phyloP scores from a whole-genome alignment of 257 asterid genomes.

The Craterostigma plantagineum region DNA sequence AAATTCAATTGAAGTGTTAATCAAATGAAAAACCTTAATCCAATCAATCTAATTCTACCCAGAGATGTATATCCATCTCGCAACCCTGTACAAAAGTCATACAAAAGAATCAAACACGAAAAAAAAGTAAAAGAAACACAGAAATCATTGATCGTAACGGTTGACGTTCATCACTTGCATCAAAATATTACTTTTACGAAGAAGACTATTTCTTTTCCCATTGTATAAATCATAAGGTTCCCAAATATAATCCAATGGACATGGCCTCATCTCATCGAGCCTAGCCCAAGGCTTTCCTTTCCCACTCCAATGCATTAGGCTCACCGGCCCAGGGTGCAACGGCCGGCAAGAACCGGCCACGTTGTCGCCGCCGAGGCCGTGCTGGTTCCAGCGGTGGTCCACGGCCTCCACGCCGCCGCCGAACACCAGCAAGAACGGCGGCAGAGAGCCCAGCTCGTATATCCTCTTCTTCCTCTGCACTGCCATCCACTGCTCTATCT shows the following conservation, averaged over 20 bases:
- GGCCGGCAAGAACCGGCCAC: slow-evolving; percentile 23
- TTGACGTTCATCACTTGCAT: no score
- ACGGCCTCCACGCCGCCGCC: slow-evolving; percentile 25
- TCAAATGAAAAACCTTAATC: no score
- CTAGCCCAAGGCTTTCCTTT: slow-evolving; percentile 29
- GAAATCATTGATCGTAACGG: no score
- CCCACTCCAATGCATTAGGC: slow-evolving; percentile 34
- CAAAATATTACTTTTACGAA: no score
- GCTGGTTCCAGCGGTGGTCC: slow-evolving; percentile 29
- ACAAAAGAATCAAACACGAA: no score
- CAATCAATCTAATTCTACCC: no score
- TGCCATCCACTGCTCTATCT: slow-evolving; percentile 25
- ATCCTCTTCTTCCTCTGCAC: slow-evolving; percentile 15
- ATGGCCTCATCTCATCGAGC: slow-evolving; percentile 20
- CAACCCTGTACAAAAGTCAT: no score
- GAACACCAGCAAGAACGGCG: slow-evolving; percentile 21
- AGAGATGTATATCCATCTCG: no score
- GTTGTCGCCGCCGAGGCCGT: slow-evolving; percentile 27
- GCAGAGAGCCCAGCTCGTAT: slow-evolving; percentile 24
- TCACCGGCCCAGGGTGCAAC: slow-evolving; percentile 26
- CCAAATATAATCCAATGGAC: slow-evolving; percentile 29
- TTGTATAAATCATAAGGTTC: slow-evolving; percentile 21
- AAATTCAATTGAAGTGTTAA: no score
- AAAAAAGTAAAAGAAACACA: no score
- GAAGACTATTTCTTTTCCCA: slow-evolving; percentile 1